Evolutionary conservation across 1,139 yeast genomes (phyloP).

Genomic region (Yamadazyma kanchanaburiensis): DNA sequence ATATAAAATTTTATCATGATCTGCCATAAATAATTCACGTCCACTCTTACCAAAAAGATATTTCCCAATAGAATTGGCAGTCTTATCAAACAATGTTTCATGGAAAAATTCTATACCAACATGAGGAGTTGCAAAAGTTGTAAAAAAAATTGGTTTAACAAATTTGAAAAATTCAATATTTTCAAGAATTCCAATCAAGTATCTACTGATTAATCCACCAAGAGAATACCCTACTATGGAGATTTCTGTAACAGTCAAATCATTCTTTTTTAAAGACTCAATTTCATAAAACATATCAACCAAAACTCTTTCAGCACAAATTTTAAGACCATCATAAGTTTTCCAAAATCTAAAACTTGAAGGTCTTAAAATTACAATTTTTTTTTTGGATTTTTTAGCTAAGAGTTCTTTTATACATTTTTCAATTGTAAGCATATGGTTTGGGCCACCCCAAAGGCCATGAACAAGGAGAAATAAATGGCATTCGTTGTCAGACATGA

Average conservation of each 20-base stretch:
- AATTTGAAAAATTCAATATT: slow-evolving; percentile 52
- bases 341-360: slow-evolving; percentile 69
- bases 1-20: slow-evolving; percentile 41
- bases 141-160: slow-evolving; percentile 61
- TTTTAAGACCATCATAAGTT: slow-evolving; percentile 80
- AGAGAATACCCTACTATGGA: slow-evolving; percentile 44
- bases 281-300: slow-evolving; percentile 60
- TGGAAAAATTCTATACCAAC: slow-evolving; percentile 61
- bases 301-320: slow-evolving; percentile 67
- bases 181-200: slow-evolving; percentile 65
- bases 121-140: slow-evolving; percentile 92
- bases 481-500: slow-evolving; percentile 6
- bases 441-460: slow-evolving; percentile 86
- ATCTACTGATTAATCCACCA: slow-evolving; percentile 50
- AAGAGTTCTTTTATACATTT: slow-evolving; percentile 45
- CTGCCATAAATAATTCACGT: slow-evolving; percentile 60
- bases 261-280: slow-evolving; percentile 43
- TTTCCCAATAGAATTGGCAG: slow-evolving; percentile 60
- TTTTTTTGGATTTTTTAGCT: slow-evolving; percentile 29
- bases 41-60: slow-evolving; percentile 73
- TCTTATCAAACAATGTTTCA: slow-evolving; percentile 35
- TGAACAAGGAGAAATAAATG: slow-evolving; percentile 81
- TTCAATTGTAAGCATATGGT: slow-evolving; percentile 64
- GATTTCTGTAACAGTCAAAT: slow-evolving; percentile 33
- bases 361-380: slow-evolving; percentile 59